phyloP scores from a whole-genome alignment of 805 yeast genomes.

The Maudiozyma barnettii region DNA sequence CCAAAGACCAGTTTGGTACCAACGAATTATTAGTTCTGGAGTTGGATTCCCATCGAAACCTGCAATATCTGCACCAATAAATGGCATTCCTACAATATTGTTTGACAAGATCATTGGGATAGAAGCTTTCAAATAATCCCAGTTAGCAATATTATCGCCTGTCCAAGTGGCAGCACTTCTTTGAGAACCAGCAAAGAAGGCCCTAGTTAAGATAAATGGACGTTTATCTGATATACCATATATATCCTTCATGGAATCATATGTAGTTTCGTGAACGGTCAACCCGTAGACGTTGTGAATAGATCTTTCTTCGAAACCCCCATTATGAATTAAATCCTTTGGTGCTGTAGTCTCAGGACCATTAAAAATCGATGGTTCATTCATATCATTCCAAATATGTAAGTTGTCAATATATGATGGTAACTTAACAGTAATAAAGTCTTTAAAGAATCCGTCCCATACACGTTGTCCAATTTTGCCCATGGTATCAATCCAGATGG shows the following conservation, averaged over 20 bases:
- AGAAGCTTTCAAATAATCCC: slow-evolving; percentile 77
- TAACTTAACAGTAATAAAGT: slow-evolving; percentile 28
- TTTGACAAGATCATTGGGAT: slow-evolving; percentile 82
- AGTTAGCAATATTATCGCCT: slow-evolving; percentile 88
- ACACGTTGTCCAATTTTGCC: slow-evolving; percentile 48
- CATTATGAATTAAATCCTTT: slow-evolving; percentile 68
- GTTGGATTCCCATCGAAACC: slow-evolving; percentile 92
- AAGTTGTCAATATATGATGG: slow-evolving; percentile 47
- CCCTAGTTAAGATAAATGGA: slow-evolving; percentile 81
- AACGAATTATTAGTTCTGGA: slow-evolving; percentile 69
- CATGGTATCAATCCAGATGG: slow-evolving; percentile 85
- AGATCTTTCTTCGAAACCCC: slow-evolving; percentile 83
- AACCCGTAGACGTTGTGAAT: slow-evolving; percentile 81
- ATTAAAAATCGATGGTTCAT: slow-evolving; percentile 88
- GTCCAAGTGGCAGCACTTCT: slow-evolving; percentile 93
- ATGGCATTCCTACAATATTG: slow-evolving; percentile 80
- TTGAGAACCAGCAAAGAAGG: slow-evolving; percentile 88
- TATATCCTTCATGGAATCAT: slow-evolving; percentile 50
- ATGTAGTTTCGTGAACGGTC: slow-evolving; percentile 73
- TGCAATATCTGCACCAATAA: slow-evolving; percentile 93
- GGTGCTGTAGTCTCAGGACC: slow-evolving; percentile 94
- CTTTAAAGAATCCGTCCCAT: slow-evolving; percentile 50
- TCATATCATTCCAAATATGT: slow-evolving; percentile 96
- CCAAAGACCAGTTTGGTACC: slow-evolving; percentile 96
- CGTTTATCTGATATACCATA: slow-evolving; percentile 40